Evolutionary conservation across 208 protist genomes (phyloP), one percentile per base, ranked within the genome.

Genomic region (Vickermania ingenoplastis): DNA sequence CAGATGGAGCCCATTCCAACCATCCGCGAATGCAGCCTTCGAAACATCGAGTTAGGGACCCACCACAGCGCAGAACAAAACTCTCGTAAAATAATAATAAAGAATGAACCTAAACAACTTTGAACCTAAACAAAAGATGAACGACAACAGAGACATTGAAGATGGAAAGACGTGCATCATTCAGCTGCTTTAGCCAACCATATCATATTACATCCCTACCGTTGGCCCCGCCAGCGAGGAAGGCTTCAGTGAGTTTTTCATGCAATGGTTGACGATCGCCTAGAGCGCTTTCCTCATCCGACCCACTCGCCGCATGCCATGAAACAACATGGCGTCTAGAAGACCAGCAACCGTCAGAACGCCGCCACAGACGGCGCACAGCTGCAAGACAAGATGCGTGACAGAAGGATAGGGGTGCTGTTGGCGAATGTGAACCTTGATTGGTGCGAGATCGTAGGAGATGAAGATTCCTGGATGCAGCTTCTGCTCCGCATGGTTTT

Each of bases 401-500:
- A 85, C 36, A 2, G 78, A 85, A 2, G 73, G 64, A 66, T 89
- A 85, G 50, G 81, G 78, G 30, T 74, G 71, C 25, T 57, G 58
- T 48, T 79, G 41, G n/a, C 51, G 50, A 5, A 88, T 71, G 26
- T 78, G 70, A 23, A 91, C 81, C 21, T 74, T 69, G 52, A 96
- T 89, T 41, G 90, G 85, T 2, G 81, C 89, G 22, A 96, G 60
- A 59, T 96, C 90, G 64, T 94, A 96, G 54, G 77, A 78, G 22
- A 96, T 79, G 65, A 92, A 96, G 17, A 96, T 81, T 22, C 87
- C 86, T 14, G 82, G 77, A 23, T 86, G 59, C 45, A 87, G 36
- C n/a, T 57, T 23, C 17, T 58, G 50, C 21, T 26, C 14, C 1
- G 31, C 45, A 4, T 57, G 13, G 36, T 2, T 29, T n/a, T 23